phyloP scores from a whole-genome alignment of 495 filamentous ascomycete genomes.

The Cercophora scortea region DNA sequence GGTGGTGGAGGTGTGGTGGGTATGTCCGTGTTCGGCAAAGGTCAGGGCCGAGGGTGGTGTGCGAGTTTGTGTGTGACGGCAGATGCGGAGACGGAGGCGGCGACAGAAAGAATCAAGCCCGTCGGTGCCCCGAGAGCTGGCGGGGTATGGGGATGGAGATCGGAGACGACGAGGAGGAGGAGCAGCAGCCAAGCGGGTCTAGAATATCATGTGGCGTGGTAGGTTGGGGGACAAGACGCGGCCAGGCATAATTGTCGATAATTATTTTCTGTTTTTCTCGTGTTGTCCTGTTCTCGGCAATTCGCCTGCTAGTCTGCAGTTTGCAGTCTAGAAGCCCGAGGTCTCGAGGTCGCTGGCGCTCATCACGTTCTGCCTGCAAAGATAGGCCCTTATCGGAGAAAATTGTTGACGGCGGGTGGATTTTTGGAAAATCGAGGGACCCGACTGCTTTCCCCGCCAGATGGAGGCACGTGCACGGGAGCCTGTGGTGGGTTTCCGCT shows the following conservation, averaged over 20 bases:
- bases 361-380: not conserved
- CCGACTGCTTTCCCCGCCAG: slow-evolving; percentile 4
- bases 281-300: not conserved
- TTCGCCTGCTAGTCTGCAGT: not conserved
- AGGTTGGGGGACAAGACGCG: not conserved
- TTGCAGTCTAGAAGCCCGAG: not conserved
- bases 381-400: slow-evolving; percentile 4
- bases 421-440: slow-evolving; percentile 2
- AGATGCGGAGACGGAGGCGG: too few species aligned
- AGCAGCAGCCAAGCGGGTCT: not conserved
- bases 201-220: slow-evolving; percentile 1
- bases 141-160: too few species aligned
- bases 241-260: slow-evolving; percentile 6
- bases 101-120: too few species aligned
- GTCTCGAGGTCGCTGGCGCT: not conserved
- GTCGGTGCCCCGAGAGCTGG: too few species aligned
- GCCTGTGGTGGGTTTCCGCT: too few species aligned
- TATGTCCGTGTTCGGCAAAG: not conserved
- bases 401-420: not conserved
- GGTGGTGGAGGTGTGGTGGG: not conserved
- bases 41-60: too few species aligned
- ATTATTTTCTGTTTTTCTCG: not conserved
- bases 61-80: too few species aligned
- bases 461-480: slow-evolving; percentile 5
- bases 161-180: not conserved